Percentiles rank a stretch among this genome's conserved stretches.
phyloP scores from a whole-genome alignment of 2,329 filamentous ascomycete species.

The Cladobotryum protrusum region DNA sequence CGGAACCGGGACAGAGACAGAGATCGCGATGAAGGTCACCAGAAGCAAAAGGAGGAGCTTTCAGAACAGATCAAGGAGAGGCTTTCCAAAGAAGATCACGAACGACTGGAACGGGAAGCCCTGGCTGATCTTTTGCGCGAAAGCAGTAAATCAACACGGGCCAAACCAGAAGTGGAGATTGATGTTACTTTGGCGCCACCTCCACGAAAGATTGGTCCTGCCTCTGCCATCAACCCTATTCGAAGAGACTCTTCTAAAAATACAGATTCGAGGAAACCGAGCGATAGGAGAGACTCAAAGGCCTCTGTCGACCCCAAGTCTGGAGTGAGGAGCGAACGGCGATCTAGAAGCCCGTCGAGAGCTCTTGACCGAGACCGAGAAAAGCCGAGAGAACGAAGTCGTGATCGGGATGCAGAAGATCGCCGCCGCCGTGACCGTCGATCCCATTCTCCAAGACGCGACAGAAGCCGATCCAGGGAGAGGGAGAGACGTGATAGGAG shows the following conservation, averaged over 20 bases:
- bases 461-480: slow-evolving; percentile 27
- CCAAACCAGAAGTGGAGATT: slow-evolving; percentile 50
- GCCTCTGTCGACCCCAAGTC: slow-evolving; percentile 24
- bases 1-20: slow-evolving; percentile 26
- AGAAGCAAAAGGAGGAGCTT: slow-evolving; percentile 32
- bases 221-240: slow-evolving; percentile 55
- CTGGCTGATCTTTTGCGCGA: slow-evolving; percentile 54
- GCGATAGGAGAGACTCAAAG: slow-evolving; percentile 26
- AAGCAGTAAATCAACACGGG: slow-evolving; percentile 43
- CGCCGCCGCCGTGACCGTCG: slow-evolving; percentile 30
- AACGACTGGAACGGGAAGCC: slow-evolving; percentile 52
- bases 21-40: slow-evolving; percentile 24
- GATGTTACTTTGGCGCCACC: slow-evolving; percentile 51
- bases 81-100: slow-evolving; percentile 52
- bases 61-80: slow-evolving; percentile 46
- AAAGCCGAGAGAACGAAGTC: slow-evolving; percentile 26
- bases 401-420: slow-evolving; percentile 22
- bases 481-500: slow-evolving; percentile 31
- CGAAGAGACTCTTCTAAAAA: slow-evolving; percentile 39
- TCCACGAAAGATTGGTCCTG: slow-evolving; percentile 44
- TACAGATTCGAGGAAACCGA: slow-evolving; percentile 34
- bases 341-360: slow-evolving; percentile 27
- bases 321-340: slow-evolving; percentile 23
- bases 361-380: slow-evolving; percentile 20
- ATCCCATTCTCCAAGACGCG: slow-evolving; percentile 33